phyloP scores from a whole-genome alignment of 495 filamentous ascomycete species.

The Echria macrotheca region DNA sequence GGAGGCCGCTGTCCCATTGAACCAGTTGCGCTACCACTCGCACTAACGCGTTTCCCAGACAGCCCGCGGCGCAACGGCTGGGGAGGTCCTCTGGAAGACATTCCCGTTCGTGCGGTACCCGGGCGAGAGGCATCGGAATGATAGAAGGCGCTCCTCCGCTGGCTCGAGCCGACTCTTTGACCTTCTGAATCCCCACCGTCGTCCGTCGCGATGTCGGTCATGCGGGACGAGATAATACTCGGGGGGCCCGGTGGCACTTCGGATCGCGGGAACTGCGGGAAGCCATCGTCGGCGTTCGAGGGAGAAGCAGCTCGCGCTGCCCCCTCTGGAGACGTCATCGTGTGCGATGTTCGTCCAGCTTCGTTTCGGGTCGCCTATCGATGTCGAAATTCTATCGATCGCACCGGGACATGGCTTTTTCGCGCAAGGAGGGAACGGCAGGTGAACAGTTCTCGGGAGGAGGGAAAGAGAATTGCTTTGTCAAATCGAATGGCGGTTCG shows the following conservation, averaged over 20 bases:
- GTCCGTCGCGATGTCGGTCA: constrained; percentile 70
- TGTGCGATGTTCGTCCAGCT: neutral
- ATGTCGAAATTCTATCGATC: no score
- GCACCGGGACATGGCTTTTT: neutral
- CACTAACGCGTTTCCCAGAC: constrained; percentile 36
- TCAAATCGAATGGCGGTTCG: neutral
- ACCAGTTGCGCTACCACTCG: constrained; percentile 39
- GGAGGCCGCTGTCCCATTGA: constrained; percentile 48
- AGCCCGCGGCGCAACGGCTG: constrained; percentile 39
- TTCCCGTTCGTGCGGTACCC: constrained; percentile 41
- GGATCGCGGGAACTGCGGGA: constrained; percentile 36
- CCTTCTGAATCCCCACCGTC: constrained; percentile 38
- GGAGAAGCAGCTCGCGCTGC: constrained; percentile 32
- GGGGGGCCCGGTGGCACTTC: constrained; percentile 39
- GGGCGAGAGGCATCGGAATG: constrained; percentile 46
- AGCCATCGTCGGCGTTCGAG: constrained; percentile 32
- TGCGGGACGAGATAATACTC: constrained; percentile 76
- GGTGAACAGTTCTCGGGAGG: neutral
- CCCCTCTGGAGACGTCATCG: constrained; percentile 34
- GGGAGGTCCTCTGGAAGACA: constrained; percentile 45
- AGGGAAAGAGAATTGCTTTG: neutral
- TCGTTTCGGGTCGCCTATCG: neutral
- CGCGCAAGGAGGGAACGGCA: neutral
- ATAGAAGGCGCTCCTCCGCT: constrained; percentile 34
- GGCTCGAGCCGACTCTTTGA: constrained; percentile 26